Conservation (phyloP, 257 asterid species). For the Solanum dulcamara region DNA sequence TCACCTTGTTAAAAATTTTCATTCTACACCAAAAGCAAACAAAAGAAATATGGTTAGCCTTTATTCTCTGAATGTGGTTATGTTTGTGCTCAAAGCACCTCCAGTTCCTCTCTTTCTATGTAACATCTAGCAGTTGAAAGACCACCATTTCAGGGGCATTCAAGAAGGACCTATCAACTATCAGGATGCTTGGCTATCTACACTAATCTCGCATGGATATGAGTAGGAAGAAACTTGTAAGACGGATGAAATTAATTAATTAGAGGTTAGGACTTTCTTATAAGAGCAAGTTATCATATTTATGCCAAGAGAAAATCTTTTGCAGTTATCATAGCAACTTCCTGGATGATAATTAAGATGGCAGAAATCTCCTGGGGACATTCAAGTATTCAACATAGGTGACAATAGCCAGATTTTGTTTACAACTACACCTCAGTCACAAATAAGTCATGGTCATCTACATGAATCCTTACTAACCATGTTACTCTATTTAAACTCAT, state of each 20-base stretch:
- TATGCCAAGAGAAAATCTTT: background rate
- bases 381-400: background rate
- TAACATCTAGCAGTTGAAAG: background rate
- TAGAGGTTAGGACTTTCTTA: background rate
- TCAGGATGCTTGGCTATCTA: background rate
- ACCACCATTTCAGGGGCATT: background rate
- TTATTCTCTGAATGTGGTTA: background rate
- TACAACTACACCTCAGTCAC: background rate
- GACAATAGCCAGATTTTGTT: background rate
- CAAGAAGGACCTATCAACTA: background rate
- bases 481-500: background rate
- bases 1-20: background rate
- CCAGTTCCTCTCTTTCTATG: background rate
- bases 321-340: background rate
- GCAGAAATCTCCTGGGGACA: background rate
- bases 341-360: background rate
- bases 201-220: background rate
- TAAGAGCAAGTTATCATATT: background rate
- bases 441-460: background rate
- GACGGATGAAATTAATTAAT: background rate
- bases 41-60: background rate
- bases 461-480: background rate
- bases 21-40: background rate
- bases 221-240: background rate
- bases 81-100: background rate